Evolutionary conservation across 2,329 filamentous ascomycete species (phyloP), one percentile per base, ranked within the genome.

Genomic region (Alternaria sp.): DNA sequence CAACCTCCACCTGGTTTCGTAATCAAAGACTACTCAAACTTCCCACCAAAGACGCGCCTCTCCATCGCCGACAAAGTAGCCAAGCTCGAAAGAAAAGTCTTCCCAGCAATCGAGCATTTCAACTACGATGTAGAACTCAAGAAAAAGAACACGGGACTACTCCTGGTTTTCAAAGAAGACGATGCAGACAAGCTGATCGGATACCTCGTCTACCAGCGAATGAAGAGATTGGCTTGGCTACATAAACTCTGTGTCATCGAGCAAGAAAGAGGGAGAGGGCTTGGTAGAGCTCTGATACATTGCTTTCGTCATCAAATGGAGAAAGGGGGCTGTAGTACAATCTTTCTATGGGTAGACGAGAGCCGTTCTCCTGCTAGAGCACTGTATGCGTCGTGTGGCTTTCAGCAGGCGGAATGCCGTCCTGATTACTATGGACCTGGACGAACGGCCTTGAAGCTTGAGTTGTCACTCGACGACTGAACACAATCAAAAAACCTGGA

Each of bases 291-390:
- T 71, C 74, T 86, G 62, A 73, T 86, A 71, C 72, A 77, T 63
- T 80, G 80, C 65, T 79, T 86, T 67, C 76, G 79, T 54, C 68
- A 75, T 54, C 77, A 79, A 52, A 77, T 86, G 59, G 77, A 77
- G 67, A 81, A 77, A 66, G 81, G 83, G 72, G 83, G 83, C 54
- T 85, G 83, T 71, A 77, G 81, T 65, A 81, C 72, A 51, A 81
- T 87, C 60, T 81, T 84, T 46, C 71, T 86, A 56, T 86, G 85
- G 85, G 85, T 86, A 47, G 84, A 87, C 65, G 81, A 83, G 73
- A 79, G 72, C 51, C 81, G 83, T 66, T 69, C 76, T 36, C 76
- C 80, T 62, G 84, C 85, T 7, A 78, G 81, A 66, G 73, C 74
- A 52, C 70, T 86, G 62, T 87, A 86, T 75, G 59, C 67, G 23